Base-by-base conservation (phyloP, 352 stramenopile species). In the Phytopythium delawarense region DNA sequence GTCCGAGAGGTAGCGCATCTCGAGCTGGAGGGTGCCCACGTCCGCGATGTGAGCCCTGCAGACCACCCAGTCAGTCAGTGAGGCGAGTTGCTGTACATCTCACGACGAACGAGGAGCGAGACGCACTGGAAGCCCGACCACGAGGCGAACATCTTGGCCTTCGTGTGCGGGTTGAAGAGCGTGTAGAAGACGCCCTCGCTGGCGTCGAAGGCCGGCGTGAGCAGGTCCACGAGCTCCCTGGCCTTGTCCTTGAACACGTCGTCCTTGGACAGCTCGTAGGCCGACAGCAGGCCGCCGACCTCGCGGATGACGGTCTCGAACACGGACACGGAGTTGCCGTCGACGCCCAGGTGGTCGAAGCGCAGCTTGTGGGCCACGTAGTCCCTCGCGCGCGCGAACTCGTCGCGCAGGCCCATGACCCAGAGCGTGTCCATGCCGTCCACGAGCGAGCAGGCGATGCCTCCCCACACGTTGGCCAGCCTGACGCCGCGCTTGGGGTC, bases 241-340 rank as follows among this genome's bases (percentile, higher is more conserved):
- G 97, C 97, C 62, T 98, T 96, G 15, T 91, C 71, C 54, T 98
- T 88, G 73, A 99, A 98, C 20, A 94, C 64, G 6, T 53, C 59
- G 71, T 97, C 88, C 1, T 65, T 46, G 20, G 94, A 93, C 35
- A 99, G 72, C 63, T 97, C 87, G 73, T 97, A 99, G 0, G 97
- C 97, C 39, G 91, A 93, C 12, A 99, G 81, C 7, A 99, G 78
- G 11, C 98, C 98, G 21, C 97, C 98, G 5, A 99, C 81, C 71
- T 95, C 93, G 25, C 97, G 92, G 83, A 99, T 99, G 46, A 97
- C 99, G 1, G 96, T 99, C 82, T 99, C 98, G 80, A 99, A 99
- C 23, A 99, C 80, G 23, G 92, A 99, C 12, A 99, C 80, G 16
- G 62, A 76, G 52, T 62, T 76, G 30, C 64, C 63, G 67, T 84